Evolutionary conservation across 176 grass and related monocot species (phyloP), one percentile per base, ranked within the genome.

Genomic region (Eragrostis curvula): DNA sequence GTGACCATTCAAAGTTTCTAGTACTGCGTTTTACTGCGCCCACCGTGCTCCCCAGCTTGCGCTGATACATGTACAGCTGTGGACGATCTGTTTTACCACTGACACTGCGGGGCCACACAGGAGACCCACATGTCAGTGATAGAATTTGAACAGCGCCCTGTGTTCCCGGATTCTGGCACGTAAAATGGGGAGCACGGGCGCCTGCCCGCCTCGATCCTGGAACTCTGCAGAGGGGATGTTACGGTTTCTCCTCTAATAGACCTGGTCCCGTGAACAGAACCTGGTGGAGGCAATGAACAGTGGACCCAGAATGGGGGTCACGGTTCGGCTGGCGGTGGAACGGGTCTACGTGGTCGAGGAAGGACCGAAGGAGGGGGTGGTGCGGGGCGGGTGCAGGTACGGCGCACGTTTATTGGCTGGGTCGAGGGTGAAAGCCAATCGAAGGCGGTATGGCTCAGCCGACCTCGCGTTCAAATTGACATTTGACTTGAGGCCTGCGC

Each of bases 91-190:
- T 59, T 13, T 11, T 0, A 0, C 0, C 5, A 39, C 44, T 82
- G 71, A 39, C 42, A 12, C 0, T 0, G 0, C 0, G 39, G 47
- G 66, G 2, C 73, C 13, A 15, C 2, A 0, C 0, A 0, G 0
- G 0, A 1, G 50, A 0, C 12, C 77, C 7, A n/a, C 64, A 7
- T 64, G 64, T 46, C 77, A 13, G 52, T 46, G 2, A 12, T 0
- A 5, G 2, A 4, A 0, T 5, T 6, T 6, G 2, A 0, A 0
- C 0, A 2, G 5, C 0, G 12, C 3, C 49, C 9, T 10, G 53
- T 71, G 64, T 50, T 39, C 24, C 5, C n/a, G 69, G 28, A 61
- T 64, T 16, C 43, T 80, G 64, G 24, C 53, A 49, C 60, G 50
- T 14, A 6, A 6, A 69, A 61, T 73, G 72, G 79, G 74, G 43